Evolutionary conservation across 2,329 filamentous ascomycete species (phyloP).

Genomic region (Penicillium palitans): DNA sequence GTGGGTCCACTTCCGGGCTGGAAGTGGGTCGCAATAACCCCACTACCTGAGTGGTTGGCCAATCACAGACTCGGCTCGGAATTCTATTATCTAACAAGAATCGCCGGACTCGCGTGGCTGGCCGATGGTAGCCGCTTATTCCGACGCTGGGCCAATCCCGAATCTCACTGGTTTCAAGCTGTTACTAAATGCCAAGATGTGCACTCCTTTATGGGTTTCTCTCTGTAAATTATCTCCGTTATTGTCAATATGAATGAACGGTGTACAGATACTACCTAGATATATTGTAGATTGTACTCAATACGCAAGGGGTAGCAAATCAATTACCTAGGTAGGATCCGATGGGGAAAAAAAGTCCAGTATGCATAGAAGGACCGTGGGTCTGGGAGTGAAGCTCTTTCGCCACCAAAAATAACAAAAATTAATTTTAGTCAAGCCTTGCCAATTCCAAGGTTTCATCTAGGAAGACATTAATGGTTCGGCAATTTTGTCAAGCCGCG

Average conservation of each 20-base stretch:
- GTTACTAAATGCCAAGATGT: slow-evolving; percentile 12
- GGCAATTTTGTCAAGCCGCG: not conserved
- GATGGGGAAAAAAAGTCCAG: not conserved
- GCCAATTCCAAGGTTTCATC: not conserved
- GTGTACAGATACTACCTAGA: not conserved
- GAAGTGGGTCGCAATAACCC: not conserved
- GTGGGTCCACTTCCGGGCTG: slow-evolving; percentile 12
- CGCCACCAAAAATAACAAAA: slow-evolving; percentile 2
- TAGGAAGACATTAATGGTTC: not conserved
- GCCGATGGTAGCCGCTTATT: slow-evolving; percentile 18
- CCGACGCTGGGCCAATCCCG: not conserved
- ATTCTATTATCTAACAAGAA: slow-evolving; percentile 23
- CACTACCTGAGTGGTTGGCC: too few relatives aligned
- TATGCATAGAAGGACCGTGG: not conserved
- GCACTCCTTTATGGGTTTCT: not conserved
- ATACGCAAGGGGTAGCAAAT: not conserved
- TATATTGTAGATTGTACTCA: not conserved
- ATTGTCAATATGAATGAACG: not conserved
- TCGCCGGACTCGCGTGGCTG: slow-evolving; percentile 11
- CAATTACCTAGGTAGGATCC: not conserved
- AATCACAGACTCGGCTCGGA: slow-evolving; percentile 12
- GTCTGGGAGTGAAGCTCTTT: slow-evolving; percentile 12
- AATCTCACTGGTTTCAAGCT: slow-evolving; percentile 5
- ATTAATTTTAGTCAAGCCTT: not conserved
- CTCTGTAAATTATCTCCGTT: not conserved